phyloP scores from a whole-genome alignment of 2,329 filamentous ascomycete species.

The Diaporthe ilicicola region DNA sequence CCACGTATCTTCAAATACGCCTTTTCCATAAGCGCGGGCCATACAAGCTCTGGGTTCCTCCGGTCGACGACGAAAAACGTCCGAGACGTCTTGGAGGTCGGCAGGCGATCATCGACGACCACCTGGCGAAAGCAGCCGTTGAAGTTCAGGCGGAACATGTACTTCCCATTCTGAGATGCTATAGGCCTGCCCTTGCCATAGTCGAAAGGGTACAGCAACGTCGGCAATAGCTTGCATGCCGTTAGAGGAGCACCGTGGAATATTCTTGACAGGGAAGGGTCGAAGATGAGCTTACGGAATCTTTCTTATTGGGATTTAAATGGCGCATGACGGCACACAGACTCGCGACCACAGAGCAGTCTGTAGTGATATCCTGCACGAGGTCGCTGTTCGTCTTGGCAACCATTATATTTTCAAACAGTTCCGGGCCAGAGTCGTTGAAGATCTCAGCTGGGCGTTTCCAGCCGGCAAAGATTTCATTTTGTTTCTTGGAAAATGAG shows the following conservation, averaged over 20 bases:
- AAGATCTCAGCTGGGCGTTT: constrained; percentile 77
- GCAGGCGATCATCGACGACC: constrained; percentile 87
- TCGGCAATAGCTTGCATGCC: constrained; percentile 68
- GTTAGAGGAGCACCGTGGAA: constrained; percentile 11
- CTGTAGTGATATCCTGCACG: constrained; percentile 93
- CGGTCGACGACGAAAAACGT: constrained; percentile 89
- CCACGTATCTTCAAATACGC: constrained; percentile 95
- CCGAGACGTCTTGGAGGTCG: constrained; percentile 76
- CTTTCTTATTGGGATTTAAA: constrained; percentile 69
- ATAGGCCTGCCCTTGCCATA: constrained; percentile 62
- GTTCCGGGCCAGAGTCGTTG: constrained; percentile 41
- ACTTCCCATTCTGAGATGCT: constrained; percentile 83
- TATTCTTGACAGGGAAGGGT: background rate
- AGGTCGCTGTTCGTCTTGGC: constrained; percentile 73
- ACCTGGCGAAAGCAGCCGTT: constrained; percentile 93
- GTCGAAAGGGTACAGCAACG: constrained; percentile 81
- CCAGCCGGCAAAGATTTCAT: constrained; percentile 83
- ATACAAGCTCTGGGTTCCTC: constrained; percentile 81
- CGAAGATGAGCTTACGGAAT: constrained; percentile 62
- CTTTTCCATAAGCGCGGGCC: constrained; percentile 94
- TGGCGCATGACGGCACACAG: constrained; percentile 83
- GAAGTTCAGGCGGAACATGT: constrained; percentile 91
- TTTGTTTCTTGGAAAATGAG: constrained; percentile 77
- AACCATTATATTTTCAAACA: constrained; percentile 39
- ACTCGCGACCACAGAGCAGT: constrained; percentile 97